Evolutionary conservation across 1,284 basidiomycete genomes (phyloP), one percentile per base, ranked within the genome.

Genomic region (Thecaphora thlaspeos): DNA sequence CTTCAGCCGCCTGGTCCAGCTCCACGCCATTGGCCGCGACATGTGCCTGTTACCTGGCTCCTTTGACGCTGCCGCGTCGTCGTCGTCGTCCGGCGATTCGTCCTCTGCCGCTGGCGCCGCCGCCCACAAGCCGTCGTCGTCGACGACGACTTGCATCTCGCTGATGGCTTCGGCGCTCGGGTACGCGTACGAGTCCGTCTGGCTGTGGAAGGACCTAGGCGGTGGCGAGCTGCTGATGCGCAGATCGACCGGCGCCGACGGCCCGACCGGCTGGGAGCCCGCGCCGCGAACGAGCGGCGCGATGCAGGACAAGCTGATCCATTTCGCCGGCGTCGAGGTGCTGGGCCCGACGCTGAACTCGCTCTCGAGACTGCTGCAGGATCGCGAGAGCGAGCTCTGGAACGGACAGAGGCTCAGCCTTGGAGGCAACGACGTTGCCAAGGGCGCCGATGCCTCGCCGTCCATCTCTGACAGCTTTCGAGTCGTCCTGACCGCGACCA

Each of bases 281-380:
- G 70, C 71, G 24, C 67, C 73, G 10, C 55, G 80, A 3, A 63
- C 71, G 4, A 43, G 53, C 7, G 76, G 73, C n/a, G 74, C 76
- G n/a, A 61, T 71, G 50, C 56, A 68, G n/a, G 79, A 77, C 22
- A 66, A 67, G 30, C 60, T 80, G 9, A 73, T 80, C 24, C 77
- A 79, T 46, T 62, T 80, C n/a, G 76, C 78, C 9, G 78, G 79
- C 4, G 67, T 79, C 30, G 79, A 80, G 41, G 74, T 78, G 15
- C 61, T 80, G 10, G 79, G 78, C 2, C 55, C 77, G 5, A 80
- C 77, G 9, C 54, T 78, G 12, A 70, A 70, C 18, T 68, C 62
- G 41, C 46, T 80, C 3, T 48, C 68, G 0, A 59, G 75, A n/a
- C 51, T 77, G 24, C 46, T 65, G 40, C 70, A 76, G 52, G 75